Base-by-base conservation (phyloP, 1,139 yeast genomes). In the Scheffersomyces insectosa region DNA sequence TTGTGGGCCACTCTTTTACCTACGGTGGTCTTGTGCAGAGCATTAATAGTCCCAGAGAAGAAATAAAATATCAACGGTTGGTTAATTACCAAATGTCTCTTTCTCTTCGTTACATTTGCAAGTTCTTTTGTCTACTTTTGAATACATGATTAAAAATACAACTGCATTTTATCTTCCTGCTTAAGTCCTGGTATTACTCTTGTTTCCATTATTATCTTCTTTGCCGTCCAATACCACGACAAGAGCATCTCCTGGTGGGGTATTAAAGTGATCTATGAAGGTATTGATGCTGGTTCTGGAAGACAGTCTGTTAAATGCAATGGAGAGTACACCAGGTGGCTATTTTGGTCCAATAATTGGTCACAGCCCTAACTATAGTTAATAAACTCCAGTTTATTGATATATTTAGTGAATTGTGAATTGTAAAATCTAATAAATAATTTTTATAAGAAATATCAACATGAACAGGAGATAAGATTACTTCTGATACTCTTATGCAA, bases 101-200 rank as follows among this genome's bases (percentile, higher is more conserved):
- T 67, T 44, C 68, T 69, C 48, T 62, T 60, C 36, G 40, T 55
- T 14, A 52, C 47, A 3, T 57, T 59, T 36, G 50, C 47, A 11
- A 45, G 44, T 27, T 60, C 69, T 14, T 68, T 68, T 45, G 25
- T 59, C 10, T 69, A 67, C 49, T 65, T 58, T 46, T 66, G 72
- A 72, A 30, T 69, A 36, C 73, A 73, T 57, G 36, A 50, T 59
- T 1, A 49, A 37, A 58, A 56, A 49, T 57, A 57, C 43, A 56
- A 57, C 42, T 57, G 54, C 34, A 39, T 57, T 12, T 47, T 57
- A 38, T 43, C 54, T 3, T 54, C 54, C 3, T 58, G 51, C 0
- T 43, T 55, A 46, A 38, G 49, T 20, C 60, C 60, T 4, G 60
- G 60, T 32, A 55, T 53, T 33, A 57, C 59, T 2, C 54, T 55